phyloP scores from a whole-genome alignment of 2,329 filamentous ascomycete species.

The Blastomyces percursus region DNA sequence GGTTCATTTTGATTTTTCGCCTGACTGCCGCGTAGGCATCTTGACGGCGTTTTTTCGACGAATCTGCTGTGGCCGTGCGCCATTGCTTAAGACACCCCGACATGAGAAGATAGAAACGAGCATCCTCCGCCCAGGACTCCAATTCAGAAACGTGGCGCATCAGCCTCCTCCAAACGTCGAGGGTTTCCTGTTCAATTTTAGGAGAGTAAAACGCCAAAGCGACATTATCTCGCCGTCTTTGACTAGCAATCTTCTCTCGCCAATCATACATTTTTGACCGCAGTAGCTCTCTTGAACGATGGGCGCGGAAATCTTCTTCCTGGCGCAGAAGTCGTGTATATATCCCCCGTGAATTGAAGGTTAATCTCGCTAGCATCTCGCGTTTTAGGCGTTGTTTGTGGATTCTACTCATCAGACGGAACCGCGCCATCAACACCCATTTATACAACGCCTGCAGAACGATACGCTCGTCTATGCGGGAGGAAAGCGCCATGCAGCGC shows the following conservation, averaged over 20 bases:
- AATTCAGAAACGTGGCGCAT: slow-evolving; percentile 37
- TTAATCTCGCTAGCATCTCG: slow-evolving; percentile 31
- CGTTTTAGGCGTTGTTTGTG: slow-evolving; percentile 31
- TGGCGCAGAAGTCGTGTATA: slow-evolving; percentile 29
- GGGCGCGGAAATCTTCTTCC: slow-evolving; percentile 27
- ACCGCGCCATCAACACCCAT: slow-evolving; percentile 47
- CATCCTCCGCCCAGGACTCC: slow-evolving; percentile 44
- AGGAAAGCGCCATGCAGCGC: slow-evolving; percentile 42
- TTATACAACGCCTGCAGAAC: slow-evolving; percentile 48
- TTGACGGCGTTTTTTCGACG: slow-evolving; percentile 43
- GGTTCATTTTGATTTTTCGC: slow-evolving; percentile 43
- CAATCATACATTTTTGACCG: slow-evolving; percentile 28
- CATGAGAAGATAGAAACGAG: slow-evolving; percentile 45
- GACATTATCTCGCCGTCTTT: slow-evolving; percentile 31
- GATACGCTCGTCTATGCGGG: slow-evolving; percentile 46
- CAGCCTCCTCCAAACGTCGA: slow-evolving; percentile 30
- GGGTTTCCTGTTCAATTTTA: slow-evolving; percentile 30
- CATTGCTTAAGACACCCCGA: slow-evolving; percentile 42
- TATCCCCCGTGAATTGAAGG: slow-evolving; percentile 28
- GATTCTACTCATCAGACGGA: slow-evolving; percentile 30
- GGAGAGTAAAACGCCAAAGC: slow-evolving; percentile 36
- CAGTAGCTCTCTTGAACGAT: slow-evolving; percentile 25
- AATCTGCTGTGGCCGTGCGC: slow-evolving; percentile 40
- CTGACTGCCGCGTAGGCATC: slow-evolving; percentile 46
- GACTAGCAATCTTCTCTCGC: slow-evolving; percentile 28